These are phyloP conservation scores for Ilex aquifolium DNA, from an alignment of 257 asterid species.

Conservation along the genomic window DNA sequence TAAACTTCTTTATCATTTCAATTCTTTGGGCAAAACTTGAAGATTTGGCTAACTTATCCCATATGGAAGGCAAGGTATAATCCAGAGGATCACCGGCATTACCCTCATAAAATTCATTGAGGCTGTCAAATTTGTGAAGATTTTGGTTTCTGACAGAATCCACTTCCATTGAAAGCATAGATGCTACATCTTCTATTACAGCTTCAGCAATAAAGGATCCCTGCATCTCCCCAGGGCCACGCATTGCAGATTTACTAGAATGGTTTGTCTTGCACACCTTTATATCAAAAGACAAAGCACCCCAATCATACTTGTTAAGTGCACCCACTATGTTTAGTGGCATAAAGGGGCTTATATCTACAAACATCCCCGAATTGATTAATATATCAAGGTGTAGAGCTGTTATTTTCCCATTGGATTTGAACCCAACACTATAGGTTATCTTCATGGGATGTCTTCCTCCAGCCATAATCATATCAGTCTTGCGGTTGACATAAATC, in stretches of 20 bases:
- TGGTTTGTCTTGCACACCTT: slow-evolving; percentile 73
- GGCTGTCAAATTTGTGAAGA: slow-evolving; percentile 56
- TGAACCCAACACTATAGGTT: slow-evolving; percentile 61
- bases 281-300: slow-evolving; percentile 54
- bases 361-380: slow-evolving; percentile 49
- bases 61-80: slow-evolving; percentile 50
- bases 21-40: slow-evolving; percentile 34
- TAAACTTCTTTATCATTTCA: slow-evolving; percentile 31
- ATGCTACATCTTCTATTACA: slow-evolving; percentile 55
- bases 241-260: slow-evolving; percentile 60
- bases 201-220: slow-evolving; percentile 70
- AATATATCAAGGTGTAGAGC: slow-evolving; percentile 63
- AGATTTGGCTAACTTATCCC: slow-evolving; percentile 50
- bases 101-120: slow-evolving; percentile 32
- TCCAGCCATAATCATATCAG: slow-evolving; percentile 64
- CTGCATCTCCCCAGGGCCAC: slow-evolving; percentile 79
- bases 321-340: slow-evolving; percentile 32
- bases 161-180: slow-evolving; percentile 40
- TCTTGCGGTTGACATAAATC: slow-evolving; percentile 52
- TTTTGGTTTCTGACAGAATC: slow-evolving; percentile 43
- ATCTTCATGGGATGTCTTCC: slow-evolving; percentile 82
- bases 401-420: slow-evolving; percentile 60
- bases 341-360: slow-evolving; percentile 49
- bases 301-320: slow-evolving; percentile 68
- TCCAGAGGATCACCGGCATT: slow-evolving; percentile 32